A percentile compares a stretch with the other conserved stretches of the same genome.
Conservation (phyloP, 2,329 filamentous ascomycete species). For the Byssothecium circinans region DNA sequence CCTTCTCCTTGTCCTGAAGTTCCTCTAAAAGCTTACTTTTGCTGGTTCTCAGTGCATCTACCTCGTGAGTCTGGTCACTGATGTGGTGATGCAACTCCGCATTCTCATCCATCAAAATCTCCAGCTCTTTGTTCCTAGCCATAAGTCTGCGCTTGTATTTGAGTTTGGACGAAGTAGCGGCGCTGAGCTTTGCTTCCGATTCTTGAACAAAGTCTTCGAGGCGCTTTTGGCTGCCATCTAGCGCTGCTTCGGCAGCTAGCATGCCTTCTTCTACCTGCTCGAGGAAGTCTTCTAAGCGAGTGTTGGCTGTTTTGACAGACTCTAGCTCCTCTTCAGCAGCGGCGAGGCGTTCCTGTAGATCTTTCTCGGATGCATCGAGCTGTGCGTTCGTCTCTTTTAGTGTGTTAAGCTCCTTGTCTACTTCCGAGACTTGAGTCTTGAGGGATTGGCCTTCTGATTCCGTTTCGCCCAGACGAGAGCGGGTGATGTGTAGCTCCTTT, state of each 20-base stretch:
- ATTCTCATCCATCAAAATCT: constrained; percentile 31
- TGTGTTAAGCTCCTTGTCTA: constrained; percentile 30
- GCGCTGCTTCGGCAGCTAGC: constrained; percentile 30
- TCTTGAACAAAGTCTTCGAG: constrained; percentile 30
- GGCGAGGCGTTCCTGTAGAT: constrained; percentile 27
- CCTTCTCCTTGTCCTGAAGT: constrained; percentile 29
- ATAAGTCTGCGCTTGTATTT: constrained; percentile 37
- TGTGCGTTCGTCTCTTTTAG: constrained; percentile 30
- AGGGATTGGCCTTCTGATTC: constrained; percentile 24
- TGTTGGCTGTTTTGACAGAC: constrained; percentile 32
- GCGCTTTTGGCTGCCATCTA: constrained; percentile 34
- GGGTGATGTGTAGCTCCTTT: constrained; percentile 18
- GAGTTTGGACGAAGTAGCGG: constrained; percentile 26
- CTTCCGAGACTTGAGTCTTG: constrained; percentile 22
- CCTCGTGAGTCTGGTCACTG: constrained; percentile 25
- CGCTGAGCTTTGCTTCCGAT: constrained; percentile 34
- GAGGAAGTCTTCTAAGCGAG: constrained; percentile 36
- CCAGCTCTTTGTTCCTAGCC: constrained; percentile 32
- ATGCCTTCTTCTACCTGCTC: constrained; percentile 35
- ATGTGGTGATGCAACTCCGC: constrained; percentile 30
- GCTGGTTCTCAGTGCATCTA: constrained; percentile 23
- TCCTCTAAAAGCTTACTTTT: constrained; percentile 27
- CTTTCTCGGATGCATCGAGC: constrained; percentile 33
- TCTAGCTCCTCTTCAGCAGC: constrained; percentile 37
- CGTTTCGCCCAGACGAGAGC: constrained; percentile 25